Evolutionary conservation across 2,329 filamentous ascomycete genomes (phyloP), one percentile per base, ranked within the genome.

Genomic region (Trichoderma sp.): DNA sequence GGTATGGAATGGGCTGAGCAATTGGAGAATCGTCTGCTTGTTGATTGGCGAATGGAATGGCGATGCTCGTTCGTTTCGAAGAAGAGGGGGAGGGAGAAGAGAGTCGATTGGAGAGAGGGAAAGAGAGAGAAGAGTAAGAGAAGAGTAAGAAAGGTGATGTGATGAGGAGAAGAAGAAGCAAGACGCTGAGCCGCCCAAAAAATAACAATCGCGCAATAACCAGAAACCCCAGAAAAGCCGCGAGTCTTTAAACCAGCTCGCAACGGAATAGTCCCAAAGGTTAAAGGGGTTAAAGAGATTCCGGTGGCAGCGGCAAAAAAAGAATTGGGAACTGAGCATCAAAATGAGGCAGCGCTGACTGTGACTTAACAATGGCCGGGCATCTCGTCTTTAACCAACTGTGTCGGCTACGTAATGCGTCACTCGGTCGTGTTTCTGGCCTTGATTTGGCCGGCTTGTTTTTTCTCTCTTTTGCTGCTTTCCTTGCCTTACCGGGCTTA

Each of bases 351-450:
- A 39, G 36, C 36, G 36, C 36, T 39, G 36, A 39, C 36, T 39
- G 36, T 39, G 36, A 39, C 36, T 39, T 39, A 57, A 5, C 36
- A 23, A 4, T 58, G 34, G 12, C 15, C 65, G 28, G 53, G 20
- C 36, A 36, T 36, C 34, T 36, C 34, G 34, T 57, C 36, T 68
- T 58, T 39, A 68, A 68, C 58, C 53, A 67, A 26, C 39, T 12
- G 55, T 17, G 28, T 53, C 65, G 34, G 15, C 66, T 68, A 68
- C 66, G 66, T 68, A 68, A 68, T 68, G 57, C 55, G 28, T 43
- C 39, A 61, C 32, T 61, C 55, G 43, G 34, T n/a, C n/a, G 12
- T 36, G 23, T 65, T 3, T 11, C 20, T 17, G 28, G 6, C 47
- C 43, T 36, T 34, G 30, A 53, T 65, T 53, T 36, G 32, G 7